Evolutionary conservation across 345 rosid genomes (phyloP).

Genomic region (Gossypium longicalyx): DNA sequence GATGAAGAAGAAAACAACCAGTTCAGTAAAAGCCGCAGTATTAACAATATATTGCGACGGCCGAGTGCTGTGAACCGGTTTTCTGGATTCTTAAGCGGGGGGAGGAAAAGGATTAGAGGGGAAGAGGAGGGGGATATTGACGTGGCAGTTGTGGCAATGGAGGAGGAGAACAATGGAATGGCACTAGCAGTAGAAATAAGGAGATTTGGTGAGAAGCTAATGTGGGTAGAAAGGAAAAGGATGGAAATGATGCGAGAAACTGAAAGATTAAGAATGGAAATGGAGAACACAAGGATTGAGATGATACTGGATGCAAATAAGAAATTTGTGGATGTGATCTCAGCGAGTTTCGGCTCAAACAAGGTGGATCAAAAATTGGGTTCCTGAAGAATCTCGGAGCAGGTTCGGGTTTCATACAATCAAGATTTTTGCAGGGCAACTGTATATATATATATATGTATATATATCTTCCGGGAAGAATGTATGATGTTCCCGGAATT

Average conservation of each 20-base stretch:
- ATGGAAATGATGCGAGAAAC: constrained; percentile 61
- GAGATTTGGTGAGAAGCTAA: constrained; percentile 50
- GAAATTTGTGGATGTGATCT: constrained; percentile 50
- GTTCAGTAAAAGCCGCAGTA: constrained; percentile 49
- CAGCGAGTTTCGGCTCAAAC: background rate
- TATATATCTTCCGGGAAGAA: no score
- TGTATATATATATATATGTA: no score
- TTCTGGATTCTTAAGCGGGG: constrained; percentile 26
- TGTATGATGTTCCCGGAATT: no score
- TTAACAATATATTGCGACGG: constrained; percentile 50
- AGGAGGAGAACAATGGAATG: background rate
- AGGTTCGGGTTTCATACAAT: no score
- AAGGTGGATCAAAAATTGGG: background rate
- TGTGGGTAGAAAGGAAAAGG: constrained; percentile 58
- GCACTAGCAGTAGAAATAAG: constrained; percentile 54
- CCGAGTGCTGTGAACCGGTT: constrained; percentile 51
- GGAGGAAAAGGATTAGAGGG: constrained; percentile 24
- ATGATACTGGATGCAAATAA: constrained; percentile 53
- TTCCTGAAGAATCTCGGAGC: background rate
- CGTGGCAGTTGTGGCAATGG: background rate
- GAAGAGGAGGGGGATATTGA: constrained; percentile 25
- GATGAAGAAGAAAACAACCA: constrained; percentile 32
- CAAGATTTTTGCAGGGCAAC: no score
- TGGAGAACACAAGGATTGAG: constrained; percentile 54
- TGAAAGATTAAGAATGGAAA: constrained; percentile 50